phyloP scores from a whole-genome alignment of 2,329 filamentous ascomycete genomes.

The Neocatenulostroma microsporum region DNA sequence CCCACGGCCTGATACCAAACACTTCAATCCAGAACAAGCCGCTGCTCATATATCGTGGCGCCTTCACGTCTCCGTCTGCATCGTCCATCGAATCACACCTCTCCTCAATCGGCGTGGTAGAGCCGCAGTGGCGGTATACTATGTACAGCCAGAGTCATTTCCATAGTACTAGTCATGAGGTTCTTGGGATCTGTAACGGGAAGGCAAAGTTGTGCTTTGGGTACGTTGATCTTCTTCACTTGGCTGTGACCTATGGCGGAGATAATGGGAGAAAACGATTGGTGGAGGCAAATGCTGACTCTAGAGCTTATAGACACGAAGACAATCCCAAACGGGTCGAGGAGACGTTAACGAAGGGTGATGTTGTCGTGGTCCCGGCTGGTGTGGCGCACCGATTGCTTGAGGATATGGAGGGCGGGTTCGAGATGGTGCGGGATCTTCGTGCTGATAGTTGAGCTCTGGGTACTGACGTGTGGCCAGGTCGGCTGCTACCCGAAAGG shows the following conservation, averaged over 20 bases:
- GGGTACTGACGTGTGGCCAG: conserved; percentile 1
- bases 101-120: conserved; percentile 45
- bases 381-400: conserved; percentile 58
- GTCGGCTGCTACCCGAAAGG: conserved; percentile 53
- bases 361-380: conserved; percentile 58
- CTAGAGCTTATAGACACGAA: too few species aligned
- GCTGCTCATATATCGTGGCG: conserved; percentile 57
- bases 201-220: conserved; percentile 58
- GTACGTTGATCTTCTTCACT: too few species aligned
- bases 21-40: conserved; percentile 57
- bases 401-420: conserved; percentile 48
- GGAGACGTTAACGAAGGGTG: conserved; percentile 48
- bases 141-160: conserved; percentile 62
- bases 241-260: conserved; percentile 43
- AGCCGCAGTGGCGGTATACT: conserved; percentile 59
- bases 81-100: conserved; percentile 52
- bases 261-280: too few species aligned
- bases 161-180: conserved; percentile 60
- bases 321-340: conserved; percentile 52
- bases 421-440: conserved; percentile 59
- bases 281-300: not conserved
- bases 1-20: conserved; percentile 53
- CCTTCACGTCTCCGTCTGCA: conserved; percentile 43
- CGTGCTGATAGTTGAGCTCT: not conserved
- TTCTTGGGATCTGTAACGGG: conserved; percentile 53